Base-by-base conservation (phyloP, 345 rosid species). In the Populus deltoides region DNA sequence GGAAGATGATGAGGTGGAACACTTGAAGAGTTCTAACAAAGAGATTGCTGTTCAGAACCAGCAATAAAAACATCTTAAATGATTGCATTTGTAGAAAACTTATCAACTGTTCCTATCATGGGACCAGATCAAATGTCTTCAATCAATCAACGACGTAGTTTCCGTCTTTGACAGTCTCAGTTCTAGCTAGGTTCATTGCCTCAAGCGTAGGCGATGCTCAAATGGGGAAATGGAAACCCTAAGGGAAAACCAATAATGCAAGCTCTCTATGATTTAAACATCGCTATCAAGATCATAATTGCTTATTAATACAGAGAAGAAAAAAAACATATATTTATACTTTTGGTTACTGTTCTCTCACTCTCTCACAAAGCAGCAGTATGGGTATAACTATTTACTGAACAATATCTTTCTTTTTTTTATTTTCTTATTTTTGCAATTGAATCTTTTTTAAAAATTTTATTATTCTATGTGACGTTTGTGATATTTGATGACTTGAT, bases 381-480 rank as follows among this genome's bases (percentile, higher is more conserved):
- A 33, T 33, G 36, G 36, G 4, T 33, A 33, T 4, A 0, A 33
- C 36, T 33, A 33, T 4, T 33, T 33, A 4, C 3, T 33, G 36
- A 33, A 33, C 36, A 33, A 33, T 33, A 33, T 33, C 36, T 33
- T 4, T 33, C 5, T 33, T 33, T 4, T 33, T 33, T 4, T 33
- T 33, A 0, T 5, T 4, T 33, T 0, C 0, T 4, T 31, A 0
- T 0, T 33, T 33, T 33, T 5, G 5, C 36, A 4, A 5, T 33
- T 33, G 36, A 33, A 33, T 33, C 36, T 33, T 33, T 33, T 33
- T 33, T 33, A 27, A 3, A 3, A 33, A 33, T 4, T 33, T 0
- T 0, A 0, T 33, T 4, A 33, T 33, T 33, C 36, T 33, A 33
- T 33, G 35, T 33, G 35, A 33, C 0, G 6, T 33, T 33, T 33